Conservation (phyloP, 768 basidiomycete species). For the Calvatia gigantea region DNA sequence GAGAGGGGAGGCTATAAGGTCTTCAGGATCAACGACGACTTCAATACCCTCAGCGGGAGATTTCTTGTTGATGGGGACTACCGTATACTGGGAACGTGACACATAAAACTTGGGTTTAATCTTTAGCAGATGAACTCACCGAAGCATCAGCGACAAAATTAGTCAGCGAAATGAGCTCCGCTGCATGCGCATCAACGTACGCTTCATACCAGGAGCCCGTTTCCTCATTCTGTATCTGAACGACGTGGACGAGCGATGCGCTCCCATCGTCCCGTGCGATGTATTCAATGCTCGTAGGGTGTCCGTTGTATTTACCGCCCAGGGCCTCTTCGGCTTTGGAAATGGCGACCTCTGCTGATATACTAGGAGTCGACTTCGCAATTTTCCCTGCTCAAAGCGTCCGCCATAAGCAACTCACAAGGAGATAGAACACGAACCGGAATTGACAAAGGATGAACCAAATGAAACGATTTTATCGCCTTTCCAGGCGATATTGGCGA, state of each 20-base stretch:
- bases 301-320: constrained; percentile 36
- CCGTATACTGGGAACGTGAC: constrained; percentile 37
- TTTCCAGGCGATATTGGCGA: constrained; percentile 43
- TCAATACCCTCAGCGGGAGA: constrained; percentile 42
- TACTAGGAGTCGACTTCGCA: constrained; percentile 26
- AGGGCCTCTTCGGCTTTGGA: constrained; percentile 34
- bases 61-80: constrained; percentile 45
- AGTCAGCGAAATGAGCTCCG: constrained; percentile 44
- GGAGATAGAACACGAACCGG: constrained; percentile 26
- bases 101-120: neutral
- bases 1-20: constrained; percentile 41
- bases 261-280: constrained; percentile 35
- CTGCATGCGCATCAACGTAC: constrained; percentile 54
- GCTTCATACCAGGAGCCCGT: constrained; percentile 51
- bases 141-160: constrained; percentile 48
- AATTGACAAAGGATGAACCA: constrained; percentile 43
- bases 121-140: constrained; percentile 21
- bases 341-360: constrained; percentile 33
- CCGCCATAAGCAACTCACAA: neutral
- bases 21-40: constrained; percentile 42
- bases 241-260: constrained; percentile 34
- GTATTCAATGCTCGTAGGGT: constrained; percentile 37
- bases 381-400: neutral
- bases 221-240: constrained; percentile 31
- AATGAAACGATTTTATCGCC: constrained; percentile 37